A percentile compares a stretch with the other conserved stretches of the same genome.
Evolutionary conservation across 2,329 filamentous ascomycete species (phyloP).

Genomic region (Colletotrichum noveboracense): DNA sequence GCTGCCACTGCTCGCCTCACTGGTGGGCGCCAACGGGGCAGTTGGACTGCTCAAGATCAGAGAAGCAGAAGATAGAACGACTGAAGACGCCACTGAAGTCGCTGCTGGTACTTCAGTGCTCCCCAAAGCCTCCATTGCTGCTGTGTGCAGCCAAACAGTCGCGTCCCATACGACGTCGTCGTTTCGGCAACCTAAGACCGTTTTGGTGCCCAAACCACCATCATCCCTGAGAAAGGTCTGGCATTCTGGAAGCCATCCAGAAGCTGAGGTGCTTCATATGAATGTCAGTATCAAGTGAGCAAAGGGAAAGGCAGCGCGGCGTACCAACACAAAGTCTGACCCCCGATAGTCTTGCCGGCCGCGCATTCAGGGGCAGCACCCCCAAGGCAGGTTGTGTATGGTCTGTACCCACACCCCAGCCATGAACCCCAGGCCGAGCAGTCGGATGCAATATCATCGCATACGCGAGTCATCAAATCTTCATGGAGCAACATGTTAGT

Average conservation of each 20-base stretch:
- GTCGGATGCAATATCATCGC: not conserved
- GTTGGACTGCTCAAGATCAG: not conserved
- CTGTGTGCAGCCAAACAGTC: not conserved
- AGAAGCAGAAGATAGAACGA: not conserved
- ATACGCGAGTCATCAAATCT: not conserved
- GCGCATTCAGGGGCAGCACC: not conserved
- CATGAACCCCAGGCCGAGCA: not conserved
- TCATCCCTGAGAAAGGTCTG: conserved; percentile 5
- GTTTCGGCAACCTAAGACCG: conserved; percentile 1
- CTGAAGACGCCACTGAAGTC: not conserved
- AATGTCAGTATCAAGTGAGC: not conserved
- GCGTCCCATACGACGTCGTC: not conserved
- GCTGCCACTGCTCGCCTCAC: not conserved
- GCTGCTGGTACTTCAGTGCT: not conserved
- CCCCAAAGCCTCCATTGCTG: not conserved
- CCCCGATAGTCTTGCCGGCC: not conserved
- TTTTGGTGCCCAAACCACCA: not conserved
- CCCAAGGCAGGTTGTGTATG: not conserved
- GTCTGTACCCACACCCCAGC: not conserved
- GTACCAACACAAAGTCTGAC: conserved; percentile 11
- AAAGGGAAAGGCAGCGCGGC: not conserved
- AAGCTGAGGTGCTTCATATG: not conserved
- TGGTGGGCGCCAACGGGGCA: not conserved
- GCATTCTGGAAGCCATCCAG: not conserved
- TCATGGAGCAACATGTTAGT: not conserved